These are phyloP conservation scores for Tremella mesenterica DNA, from an alignment of 768 basidiomycete genomes.

Conservation along the genomic window DNA sequence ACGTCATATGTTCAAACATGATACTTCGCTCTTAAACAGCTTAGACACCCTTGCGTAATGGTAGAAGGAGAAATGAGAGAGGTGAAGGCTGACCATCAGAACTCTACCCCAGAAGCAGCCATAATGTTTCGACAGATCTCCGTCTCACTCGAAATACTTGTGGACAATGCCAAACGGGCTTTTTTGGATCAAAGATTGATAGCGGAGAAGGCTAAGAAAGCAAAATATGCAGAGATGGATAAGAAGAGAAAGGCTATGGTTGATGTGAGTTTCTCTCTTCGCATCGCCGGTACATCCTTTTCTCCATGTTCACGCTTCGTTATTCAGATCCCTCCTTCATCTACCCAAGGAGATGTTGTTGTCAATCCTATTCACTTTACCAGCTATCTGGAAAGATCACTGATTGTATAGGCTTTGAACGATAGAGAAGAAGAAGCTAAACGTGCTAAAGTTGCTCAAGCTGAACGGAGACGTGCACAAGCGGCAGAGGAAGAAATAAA, in stretches of 20 bases:
- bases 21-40: no score
- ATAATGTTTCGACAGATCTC: conserved; percentile 36
- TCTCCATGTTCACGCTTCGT: neutral
- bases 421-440: conserved; percentile 42
- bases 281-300: neutral
- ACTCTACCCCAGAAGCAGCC: conserved; percentile 24
- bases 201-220: conserved; percentile 26
- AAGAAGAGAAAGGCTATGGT: conserved; percentile 36
- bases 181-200: conserved; percentile 35
- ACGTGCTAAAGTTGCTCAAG: conserved; percentile 28
- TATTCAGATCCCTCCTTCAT: no score
- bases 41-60: no score
- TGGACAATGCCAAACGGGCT: conserved; percentile 27
- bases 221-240: conserved; percentile 35
- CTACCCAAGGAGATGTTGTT: no score
- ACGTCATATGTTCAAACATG: no score
- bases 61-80: no score
- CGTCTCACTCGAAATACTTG: conserved; percentile 31
- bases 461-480: conserved; percentile 13
- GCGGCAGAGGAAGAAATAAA: conserved; percentile 39
- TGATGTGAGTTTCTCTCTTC: conserved; percentile 30
- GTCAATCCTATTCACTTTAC: no score
- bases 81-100: no score
- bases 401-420: conserved; percentile 33
- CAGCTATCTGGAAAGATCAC: no score